phyloP scores from a whole-genome alignment of 306 rosid genomes.

The Ochetophila trinervis region DNA sequence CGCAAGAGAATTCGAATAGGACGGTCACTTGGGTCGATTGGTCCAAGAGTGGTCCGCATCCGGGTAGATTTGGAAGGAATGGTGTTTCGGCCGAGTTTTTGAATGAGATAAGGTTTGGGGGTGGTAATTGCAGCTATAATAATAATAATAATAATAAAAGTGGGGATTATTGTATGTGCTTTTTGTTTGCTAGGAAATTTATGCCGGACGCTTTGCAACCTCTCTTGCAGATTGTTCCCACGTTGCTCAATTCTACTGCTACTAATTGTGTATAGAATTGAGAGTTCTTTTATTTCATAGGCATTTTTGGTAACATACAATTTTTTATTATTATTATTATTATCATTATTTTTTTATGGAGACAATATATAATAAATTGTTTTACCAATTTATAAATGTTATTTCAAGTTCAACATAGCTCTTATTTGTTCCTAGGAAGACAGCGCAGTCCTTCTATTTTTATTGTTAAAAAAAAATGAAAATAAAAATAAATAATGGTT shows the following conservation, averaged over 20 bases:
- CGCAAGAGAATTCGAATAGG: constrained; percentile 37
- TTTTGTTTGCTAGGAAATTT: constrained; percentile 38
- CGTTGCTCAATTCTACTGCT: constrained; percentile 7
- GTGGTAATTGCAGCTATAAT: constrained; percentile 30
- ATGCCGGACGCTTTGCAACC: constrained; percentile 2
- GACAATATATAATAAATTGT: too few species aligned
- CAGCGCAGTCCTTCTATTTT: too few species aligned
- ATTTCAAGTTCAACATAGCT: too few species aligned
- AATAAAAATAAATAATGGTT: too few species aligned
- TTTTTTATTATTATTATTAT: too few species aligned
- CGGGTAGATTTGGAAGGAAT: constrained; percentile 37
- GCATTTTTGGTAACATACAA: too few species aligned
- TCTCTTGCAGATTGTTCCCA: constrained; percentile 27
- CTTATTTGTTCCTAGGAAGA: too few species aligned
- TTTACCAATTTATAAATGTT: too few species aligned
- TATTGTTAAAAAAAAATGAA: too few species aligned
- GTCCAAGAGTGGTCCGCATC: constrained; percentile 52
- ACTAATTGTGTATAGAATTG: neutral
- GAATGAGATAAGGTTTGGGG: constrained; percentile 35
- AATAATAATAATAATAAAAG: neutral
- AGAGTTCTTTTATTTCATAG: neutral
- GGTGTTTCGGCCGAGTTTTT: constrained; percentile 29
- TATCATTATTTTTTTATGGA: too few species aligned
- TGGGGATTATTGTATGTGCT: constrained; percentile 25
- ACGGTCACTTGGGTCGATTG: constrained; percentile 65